Base-by-base conservation (phyloP, 2,329 filamentous ascomycete genomes). In the Epichloe typhina region DNA sequence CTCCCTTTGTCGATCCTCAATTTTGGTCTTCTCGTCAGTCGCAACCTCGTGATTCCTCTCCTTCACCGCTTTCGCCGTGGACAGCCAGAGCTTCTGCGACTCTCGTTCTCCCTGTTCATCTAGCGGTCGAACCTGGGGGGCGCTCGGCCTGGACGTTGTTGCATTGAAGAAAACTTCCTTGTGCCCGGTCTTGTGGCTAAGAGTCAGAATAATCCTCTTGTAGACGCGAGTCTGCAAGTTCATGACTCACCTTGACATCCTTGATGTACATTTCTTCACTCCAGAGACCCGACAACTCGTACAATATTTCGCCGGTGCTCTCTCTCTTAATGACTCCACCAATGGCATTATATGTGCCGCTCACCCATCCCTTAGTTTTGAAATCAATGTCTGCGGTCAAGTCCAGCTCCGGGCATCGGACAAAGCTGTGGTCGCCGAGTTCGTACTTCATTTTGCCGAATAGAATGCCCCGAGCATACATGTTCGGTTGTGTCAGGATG, bases 391-490 rank as follows among this genome's bases (percentile, higher is more conserved):
- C 91, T 53, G 89, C 91, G 26, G 82, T 79, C 17, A 98, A 75
- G 52, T 89, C 84, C 17, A 88, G 79, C 65, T 97, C 91, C 0
- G 91, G 88, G 66, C 93, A 97, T 57, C 84, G 80, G 19, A 98
- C 87, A 60, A 89, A 88, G 65, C 90, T 95, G 71, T 95, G 90
- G 65, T 97, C 91, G 56, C 91, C 93, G 7, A 98, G 80, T 71
- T 98, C 93, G 68, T 97, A 98, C 68, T 96, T 97, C 93, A 98
- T 97, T 68, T 96, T 97, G 46, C 93, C 93, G 62, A 98, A 96
- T 8, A 98, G 74, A 53, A 98, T 97, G 37, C 93, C 91, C 55
- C 93, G 81, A 21, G 91, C 93, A 66, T 98, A 98, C 89, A 98
- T 98, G 72, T 98, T 98, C 17, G 93, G 93, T 63, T 98, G 93